Base-by-base conservation (phyloP, 441 rosid genomes). In the Aquilaria agallochum region DNA sequence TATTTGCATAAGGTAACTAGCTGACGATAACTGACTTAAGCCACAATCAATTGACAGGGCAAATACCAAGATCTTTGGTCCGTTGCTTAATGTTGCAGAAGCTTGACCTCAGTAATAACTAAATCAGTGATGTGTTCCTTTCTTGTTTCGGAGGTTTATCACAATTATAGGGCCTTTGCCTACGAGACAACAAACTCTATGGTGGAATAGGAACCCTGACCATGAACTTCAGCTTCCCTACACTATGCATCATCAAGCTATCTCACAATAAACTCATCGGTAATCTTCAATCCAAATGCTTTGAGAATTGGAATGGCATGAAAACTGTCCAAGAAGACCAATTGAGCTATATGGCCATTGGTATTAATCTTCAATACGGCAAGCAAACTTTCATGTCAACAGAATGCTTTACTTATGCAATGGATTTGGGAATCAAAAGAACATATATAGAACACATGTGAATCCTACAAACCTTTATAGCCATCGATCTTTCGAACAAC, bases 401-500 rank as follows among this genome's bases (percentile, higher is more conserved):
- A 62, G 32, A 3, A 36, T 13, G 40, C 3, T 46, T 15, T 30
- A 3, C 40, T 20, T 20, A 20, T 20, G 27, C 27, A 20, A 20
- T 20, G 27, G 27, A 20, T 20, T 20, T 20, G 27, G 36, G 36
- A 14, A 64, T 34, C 31, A 66, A 63, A 9, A 70, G 80, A 46
- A 45, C 2, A 32, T 45, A 63, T 13, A 55, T 34, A 27, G 48
- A 30, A 2, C 53, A 69, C 33, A 11, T 30, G 9, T 58, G 50
- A 9, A 54, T 73, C 53, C 55, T 58, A 12, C 46, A 44, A 8
- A 10, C 55, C 27, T 40, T 77, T 6, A 11, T 34, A 2, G 48
- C 52, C 9, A 60, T 70, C 31, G 78, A 74, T 48, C 40, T 74
- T 13, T 74, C 78, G 0, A 63, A 67, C 64, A 70, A 74, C 54